phyloP scores from a whole-genome alignment of 176 grass and related monocot species.

The Oryza australiensis region DNA sequence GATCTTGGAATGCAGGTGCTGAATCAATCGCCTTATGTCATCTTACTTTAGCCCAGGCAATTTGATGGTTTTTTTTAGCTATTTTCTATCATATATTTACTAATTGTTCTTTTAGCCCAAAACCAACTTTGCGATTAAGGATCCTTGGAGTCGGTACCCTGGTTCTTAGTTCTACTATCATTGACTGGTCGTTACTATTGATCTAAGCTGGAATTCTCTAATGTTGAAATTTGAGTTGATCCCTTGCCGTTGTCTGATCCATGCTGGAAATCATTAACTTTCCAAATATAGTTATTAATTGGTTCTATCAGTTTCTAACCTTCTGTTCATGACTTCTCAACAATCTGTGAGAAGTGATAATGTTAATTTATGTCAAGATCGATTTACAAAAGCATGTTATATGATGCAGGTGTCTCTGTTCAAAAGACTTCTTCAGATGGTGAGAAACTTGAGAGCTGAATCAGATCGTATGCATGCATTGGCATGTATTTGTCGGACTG shows the following conservation, averaged over 20 bases:
- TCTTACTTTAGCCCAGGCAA: neutral
- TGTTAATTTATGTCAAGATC: conserved; percentile 10
- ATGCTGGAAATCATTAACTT: neutral
- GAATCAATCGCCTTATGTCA: neutral
- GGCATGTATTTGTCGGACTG: conserved; percentile 92
- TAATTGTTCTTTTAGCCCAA: neutral
- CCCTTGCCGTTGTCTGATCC: neutral
- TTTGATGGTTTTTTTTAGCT: conserved; percentile 5
- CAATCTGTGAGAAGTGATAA: neutral
- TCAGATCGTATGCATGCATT: conserved; percentile 96
- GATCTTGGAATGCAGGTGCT: conserved; percentile 97
- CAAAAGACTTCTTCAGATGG: conserved; percentile 94
- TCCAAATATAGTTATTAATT: neutral
- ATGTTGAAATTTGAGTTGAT: conserved; percentile 21
- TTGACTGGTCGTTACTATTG: neutral
- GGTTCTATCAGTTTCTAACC: neutral
- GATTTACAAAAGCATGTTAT: conserved; percentile 25
- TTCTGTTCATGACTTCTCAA: conserved; percentile 28
- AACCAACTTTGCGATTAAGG: neutral
- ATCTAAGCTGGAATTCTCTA: neutral
- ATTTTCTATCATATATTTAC: neutral
- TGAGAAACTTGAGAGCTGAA: conserved; percentile 95
- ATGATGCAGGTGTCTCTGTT: conserved; percentile 83
- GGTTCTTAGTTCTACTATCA: neutral
- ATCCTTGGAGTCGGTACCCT: neutral